These are phyloP conservation scores for Acacia confusa DNA, from an alignment of 306 rosid genomes.

Conservation along the genomic window DNA sequence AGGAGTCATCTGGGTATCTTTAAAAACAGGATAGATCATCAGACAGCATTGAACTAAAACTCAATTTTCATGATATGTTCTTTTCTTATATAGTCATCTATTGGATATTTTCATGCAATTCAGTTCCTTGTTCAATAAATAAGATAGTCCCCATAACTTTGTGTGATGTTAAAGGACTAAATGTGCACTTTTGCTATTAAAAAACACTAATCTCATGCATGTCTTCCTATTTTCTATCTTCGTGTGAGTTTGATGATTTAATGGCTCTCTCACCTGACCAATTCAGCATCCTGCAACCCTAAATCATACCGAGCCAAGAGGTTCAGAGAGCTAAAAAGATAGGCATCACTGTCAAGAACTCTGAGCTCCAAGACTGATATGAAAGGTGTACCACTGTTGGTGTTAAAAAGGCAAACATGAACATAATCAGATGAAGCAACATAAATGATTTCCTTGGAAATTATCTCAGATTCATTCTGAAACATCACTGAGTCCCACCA, in stretches of 20 bases:
- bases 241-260: background rate
- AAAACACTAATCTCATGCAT: background rate
- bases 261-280: constrained; percentile 35
- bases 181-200: no score
- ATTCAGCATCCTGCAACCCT: constrained; percentile 29
- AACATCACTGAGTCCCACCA: constrained; percentile 37
- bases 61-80: background rate
- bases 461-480: constrained; percentile 31
- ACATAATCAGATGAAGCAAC: constrained; percentile 37
- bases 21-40: background rate
- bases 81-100: background rate
- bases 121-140: background rate
- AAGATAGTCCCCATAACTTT: background rate
- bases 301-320: constrained; percentile 37
- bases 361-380: constrained; percentile 48
- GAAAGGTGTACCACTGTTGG: constrained; percentile 44
- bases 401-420: constrained; percentile 41
- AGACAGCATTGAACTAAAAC: background rate
- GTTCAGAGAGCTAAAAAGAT: constrained; percentile 29
- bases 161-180: no score
- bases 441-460: constrained; percentile 43
- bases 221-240: background rate
- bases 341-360: constrained; percentile 41
- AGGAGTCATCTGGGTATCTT: constrained; percentile 47
- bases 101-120: background rate